Conservation (phyloP, 2,329 filamentous ascomycete species). For the Talaromyces sp. region DNA sequence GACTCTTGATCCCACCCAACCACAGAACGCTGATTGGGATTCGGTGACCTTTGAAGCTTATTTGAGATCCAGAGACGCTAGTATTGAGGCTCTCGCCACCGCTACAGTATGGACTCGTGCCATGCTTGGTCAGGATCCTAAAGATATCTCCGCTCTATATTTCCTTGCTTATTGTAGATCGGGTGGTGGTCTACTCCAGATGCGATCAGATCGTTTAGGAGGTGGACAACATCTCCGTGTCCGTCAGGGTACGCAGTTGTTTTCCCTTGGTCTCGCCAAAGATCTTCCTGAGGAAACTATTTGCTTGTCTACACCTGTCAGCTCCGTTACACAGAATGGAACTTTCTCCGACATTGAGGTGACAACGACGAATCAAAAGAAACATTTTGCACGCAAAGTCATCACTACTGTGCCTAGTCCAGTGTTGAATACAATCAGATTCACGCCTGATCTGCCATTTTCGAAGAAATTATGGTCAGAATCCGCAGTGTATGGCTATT, state of each 20-base stretch:
- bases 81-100: not conserved
- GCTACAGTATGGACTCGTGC: constrained; percentile 46
- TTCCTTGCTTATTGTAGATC: constrained; percentile 57
- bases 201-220: constrained; percentile 52
- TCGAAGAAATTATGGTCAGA: constrained; percentile 34
- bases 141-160: constrained; percentile 51
- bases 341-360: not conserved
- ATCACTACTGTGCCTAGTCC: constrained; percentile 51
- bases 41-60: not conserved
- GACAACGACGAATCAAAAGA: not conserved
- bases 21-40: not conserved
- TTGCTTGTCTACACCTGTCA: constrained; percentile 21
- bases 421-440: constrained; percentile 45
- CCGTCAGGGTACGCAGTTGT: constrained; percentile 46
- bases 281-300: constrained; percentile 22
- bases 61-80: not conserved
- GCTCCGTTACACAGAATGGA: constrained; percentile 5
- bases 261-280: constrained; percentile 29
- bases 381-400: constrained; percentile 42
- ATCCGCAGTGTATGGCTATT: not conserved
- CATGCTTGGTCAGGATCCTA: constrained; percentile 51
- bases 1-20: not conserved
- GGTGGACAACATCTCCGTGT: constrained; percentile 55
- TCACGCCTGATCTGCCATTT: constrained; percentile 47
- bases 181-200: constrained; percentile 51